phyloP scores from a whole-genome alignment of 164 flowering plant species.

The Amborella trichopoda region DNA sequence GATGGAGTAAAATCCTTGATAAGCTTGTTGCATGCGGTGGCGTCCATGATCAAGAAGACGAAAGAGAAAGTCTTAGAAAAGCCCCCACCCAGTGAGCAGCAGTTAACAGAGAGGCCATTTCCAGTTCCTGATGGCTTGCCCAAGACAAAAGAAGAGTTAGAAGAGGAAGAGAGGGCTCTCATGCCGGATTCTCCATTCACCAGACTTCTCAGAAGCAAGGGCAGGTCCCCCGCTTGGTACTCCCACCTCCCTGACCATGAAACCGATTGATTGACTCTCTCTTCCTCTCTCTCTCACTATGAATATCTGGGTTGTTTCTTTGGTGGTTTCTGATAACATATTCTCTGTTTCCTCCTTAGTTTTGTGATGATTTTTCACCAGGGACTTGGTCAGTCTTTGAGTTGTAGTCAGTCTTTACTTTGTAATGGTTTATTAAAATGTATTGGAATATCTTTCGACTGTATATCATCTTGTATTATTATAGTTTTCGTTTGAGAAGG shows the following conservation, averaged over 20 bases:
- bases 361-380: too few relatives aligned
- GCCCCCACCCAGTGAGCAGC: conserved; percentile 6
- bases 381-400: too few relatives aligned
- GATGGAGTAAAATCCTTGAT: conserved; percentile 59
- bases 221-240: conserved; percentile 66
- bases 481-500: too few relatives aligned
- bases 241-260: conserved; percentile 71
- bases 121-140: conserved; percentile 85
- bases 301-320: too few relatives aligned
- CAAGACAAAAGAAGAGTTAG: conserved; percentile 47
- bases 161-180: conserved; percentile 66
- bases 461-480: too few relatives aligned
- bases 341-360: too few relatives aligned
- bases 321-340: too few relatives aligned
- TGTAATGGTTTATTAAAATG: too few relatives aligned
- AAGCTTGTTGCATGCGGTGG: conserved; percentile 42
- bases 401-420: too few relatives aligned
- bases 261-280: conserved; percentile 67
- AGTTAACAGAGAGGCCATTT: conserved; percentile 7
- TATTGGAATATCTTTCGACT: too few relatives aligned
- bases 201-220: conserved; percentile 56
- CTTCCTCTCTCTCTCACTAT: too few relatives aligned
- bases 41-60: conserved; percentile 22
- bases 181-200: conserved; percentile 85
- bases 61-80: conserved; percentile 10